These are phyloP conservation scores for Cairneyella variabilis DNA, from an alignment of 495 filamentous ascomycete species.

Conservation along the genomic window DNA sequence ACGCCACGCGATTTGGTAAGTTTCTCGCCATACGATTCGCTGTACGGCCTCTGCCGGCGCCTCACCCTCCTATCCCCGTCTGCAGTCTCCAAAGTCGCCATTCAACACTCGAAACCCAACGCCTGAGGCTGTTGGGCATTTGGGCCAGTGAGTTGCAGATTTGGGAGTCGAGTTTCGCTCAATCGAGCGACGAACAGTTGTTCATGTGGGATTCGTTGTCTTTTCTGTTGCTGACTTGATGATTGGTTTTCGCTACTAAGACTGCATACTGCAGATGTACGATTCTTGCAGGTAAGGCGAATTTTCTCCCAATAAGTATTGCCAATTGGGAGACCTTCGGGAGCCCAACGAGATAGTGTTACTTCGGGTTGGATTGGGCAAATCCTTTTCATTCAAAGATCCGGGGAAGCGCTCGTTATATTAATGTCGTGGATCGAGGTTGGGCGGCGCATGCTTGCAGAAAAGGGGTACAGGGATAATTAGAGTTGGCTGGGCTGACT, in stretches of 20 bases:
- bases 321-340: conserved; percentile 8
- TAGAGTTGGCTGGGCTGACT: no score
- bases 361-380: conserved; percentile 1
- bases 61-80: conserved; percentile 12
- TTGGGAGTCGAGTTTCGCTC: not conserved
- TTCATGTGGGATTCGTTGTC: conserved; percentile 18
- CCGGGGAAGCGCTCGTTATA: not conserved
- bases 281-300: not conserved
- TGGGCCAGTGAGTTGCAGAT: not conserved
- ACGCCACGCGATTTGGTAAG: conserved; percentile 17
- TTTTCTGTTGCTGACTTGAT: conserved; percentile 10
- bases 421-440: no score
- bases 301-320: no score
- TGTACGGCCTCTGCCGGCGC: conserved; percentile 9
- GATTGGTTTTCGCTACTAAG: conserved; percentile 22
- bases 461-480: no score
- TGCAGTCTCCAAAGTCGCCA: conserved; percentile 13
- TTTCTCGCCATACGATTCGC: conserved; percentile 19
- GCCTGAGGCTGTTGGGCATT: conserved; percentile 24
- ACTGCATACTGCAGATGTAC: conserved; percentile 14
- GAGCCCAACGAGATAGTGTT: not conserved
- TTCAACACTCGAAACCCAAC: conserved; percentile 16
- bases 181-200: conserved; percentile 9
- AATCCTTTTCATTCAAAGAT: conserved; percentile 2
- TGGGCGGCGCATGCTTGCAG: no score